A percentile compares a stretch with the other conserved stretches of the same genome.
phyloP scores from a whole-genome alignment of 176 grass and related monocot species.

The Oryza glumipatula region DNA sequence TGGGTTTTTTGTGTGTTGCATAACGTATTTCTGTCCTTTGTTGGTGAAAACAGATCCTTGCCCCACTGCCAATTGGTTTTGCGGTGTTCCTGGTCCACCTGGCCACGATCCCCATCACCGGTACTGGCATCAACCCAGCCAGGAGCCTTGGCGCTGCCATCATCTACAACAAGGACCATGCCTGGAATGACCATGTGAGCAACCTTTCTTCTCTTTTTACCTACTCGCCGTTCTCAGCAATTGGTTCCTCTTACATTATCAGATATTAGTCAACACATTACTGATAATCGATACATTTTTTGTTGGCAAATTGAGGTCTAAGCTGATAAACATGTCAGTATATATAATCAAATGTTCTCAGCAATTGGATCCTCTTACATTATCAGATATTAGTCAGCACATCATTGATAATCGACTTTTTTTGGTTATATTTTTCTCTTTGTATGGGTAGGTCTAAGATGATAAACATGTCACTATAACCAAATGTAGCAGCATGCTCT shows the following conservation, averaged over 20 bases:
- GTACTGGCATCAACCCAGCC: conserved; percentile 97
- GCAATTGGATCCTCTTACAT: neutral
- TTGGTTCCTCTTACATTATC: neutral
- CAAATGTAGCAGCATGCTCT: too few species aligned
- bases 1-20: neutral
- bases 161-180: conserved; percentile 82
- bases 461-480: neutral
- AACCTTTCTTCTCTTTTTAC: conserved; percentile 1
- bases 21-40: conserved; percentile 9
- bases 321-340: too few species aligned
- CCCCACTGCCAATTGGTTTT: conserved; percentile 91
- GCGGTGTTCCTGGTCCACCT: conserved; percentile 95
- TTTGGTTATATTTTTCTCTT: neutral
- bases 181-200: conserved; percentile 89
- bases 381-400: conserved; percentile 1
- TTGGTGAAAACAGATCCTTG: conserved; percentile 71
- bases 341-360: neutral
- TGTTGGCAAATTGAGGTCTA: too few species aligned
- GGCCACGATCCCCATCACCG: conserved; percentile 97
- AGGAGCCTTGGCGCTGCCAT: conserved; percentile 85
- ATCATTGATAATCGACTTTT: neutral
- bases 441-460: conserved; percentile 17
- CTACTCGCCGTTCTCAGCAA: conserved; percentile 25
- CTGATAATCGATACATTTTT: conserved; percentile 1
- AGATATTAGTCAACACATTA: neutral